A percentile compares a stretch with the other conserved stretches of the same genome.
Conservation (phyloP, 202 grass and related monocot species). For the Miscanthus sacchariflorus region DNA sequence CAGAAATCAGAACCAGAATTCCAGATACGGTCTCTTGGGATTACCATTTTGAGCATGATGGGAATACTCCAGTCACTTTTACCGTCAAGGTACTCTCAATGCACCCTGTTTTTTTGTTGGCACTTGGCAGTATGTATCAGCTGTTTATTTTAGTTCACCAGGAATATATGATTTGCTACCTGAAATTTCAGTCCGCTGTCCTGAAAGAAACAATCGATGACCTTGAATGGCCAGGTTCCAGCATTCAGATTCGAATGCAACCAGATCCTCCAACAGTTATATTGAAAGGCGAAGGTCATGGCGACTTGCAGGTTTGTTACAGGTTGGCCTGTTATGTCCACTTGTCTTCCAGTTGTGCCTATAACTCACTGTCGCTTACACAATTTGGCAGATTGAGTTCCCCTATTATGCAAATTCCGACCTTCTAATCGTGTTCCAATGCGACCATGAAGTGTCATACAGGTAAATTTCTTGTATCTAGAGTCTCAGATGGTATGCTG, state of each 20-base stretch:
- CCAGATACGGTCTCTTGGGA: constrained; percentile 88
- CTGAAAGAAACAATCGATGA: constrained; percentile 95
- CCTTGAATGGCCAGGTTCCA: constrained; percentile 92
- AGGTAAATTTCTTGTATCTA: constrained; percentile 52
- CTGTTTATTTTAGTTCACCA: background rate
- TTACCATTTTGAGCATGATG: constrained; percentile 80
- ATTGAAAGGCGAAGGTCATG: constrained; percentile 92
- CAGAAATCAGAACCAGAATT: constrained; percentile 99
- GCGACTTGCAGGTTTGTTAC: constrained; percentile 81
- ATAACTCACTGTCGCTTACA: constrained; percentile 31
- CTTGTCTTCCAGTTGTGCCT: constrained; percentile 6
- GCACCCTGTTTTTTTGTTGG: constrained; percentile 13
- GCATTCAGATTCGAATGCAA: constrained; percentile 79
- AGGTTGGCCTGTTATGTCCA: constrained; percentile 14
- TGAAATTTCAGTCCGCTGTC: constrained; percentile 68
- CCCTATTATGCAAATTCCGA: constrained; percentile 82
- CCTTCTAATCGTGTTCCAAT: constrained; percentile 89
- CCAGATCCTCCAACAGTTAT: constrained; percentile 75
- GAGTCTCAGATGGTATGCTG: constrained; percentile 5
- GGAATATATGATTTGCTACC: constrained; percentile 2
- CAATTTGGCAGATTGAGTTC: constrained; percentile 69
- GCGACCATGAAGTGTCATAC: constrained; percentile 69
- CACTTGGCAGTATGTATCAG: background rate
- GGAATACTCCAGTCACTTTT: constrained; percentile 77
- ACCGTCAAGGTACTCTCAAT: constrained; percentile 67